phyloP scores from a whole-genome alignment of 2,329 filamentous ascomycete species.

The Colletotrichum sp. region DNA sequence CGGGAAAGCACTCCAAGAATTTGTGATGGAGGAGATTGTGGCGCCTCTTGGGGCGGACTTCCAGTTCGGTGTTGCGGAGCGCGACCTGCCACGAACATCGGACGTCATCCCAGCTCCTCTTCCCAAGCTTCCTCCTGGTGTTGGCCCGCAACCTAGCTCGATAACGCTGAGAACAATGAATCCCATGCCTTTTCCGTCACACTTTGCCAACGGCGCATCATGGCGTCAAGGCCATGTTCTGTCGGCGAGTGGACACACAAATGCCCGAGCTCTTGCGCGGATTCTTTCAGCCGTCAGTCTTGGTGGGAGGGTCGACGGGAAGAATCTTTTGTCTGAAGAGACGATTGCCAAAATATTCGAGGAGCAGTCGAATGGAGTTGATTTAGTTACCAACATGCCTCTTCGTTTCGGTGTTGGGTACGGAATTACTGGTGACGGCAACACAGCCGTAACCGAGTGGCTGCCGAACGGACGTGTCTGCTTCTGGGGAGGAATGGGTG shows the following conservation, averaged over 20 bases:
- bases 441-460: constrained; percentile 27
- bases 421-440: constrained; percentile 33
- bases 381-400: constrained; percentile 38
- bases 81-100: constrained; percentile 39
- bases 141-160: constrained; percentile 27
- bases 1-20: constrained; percentile 45
- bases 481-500: constrained; percentile 52
- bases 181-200: constrained; percentile 24
- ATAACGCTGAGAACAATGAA: constrained; percentile 35
- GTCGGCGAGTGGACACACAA: constrained; percentile 47
- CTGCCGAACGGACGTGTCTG: constrained; percentile 35
- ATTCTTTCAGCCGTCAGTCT: constrained; percentile 39
- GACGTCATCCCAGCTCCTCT: constrained; percentile 37
- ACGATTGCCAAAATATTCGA: constrained; percentile 49
- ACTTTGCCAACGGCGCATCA: constrained; percentile 25
- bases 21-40: constrained; percentile 40
- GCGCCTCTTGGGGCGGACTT: constrained; percentile 49
- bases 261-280: constrained; percentile 45
- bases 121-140: constrained; percentile 1
- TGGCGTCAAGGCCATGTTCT: constrained; percentile 46
- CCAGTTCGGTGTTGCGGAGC: constrained; percentile 44
- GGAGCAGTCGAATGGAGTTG: constrained; percentile 45
- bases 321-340: constrained; percentile 37
- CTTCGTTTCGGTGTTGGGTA: constrained; percentile 48
- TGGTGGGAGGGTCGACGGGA: constrained; percentile 23